phyloP scores from a whole-genome alignment of 805 yeast genomes.

The Jamesozyma piceae region DNA sequence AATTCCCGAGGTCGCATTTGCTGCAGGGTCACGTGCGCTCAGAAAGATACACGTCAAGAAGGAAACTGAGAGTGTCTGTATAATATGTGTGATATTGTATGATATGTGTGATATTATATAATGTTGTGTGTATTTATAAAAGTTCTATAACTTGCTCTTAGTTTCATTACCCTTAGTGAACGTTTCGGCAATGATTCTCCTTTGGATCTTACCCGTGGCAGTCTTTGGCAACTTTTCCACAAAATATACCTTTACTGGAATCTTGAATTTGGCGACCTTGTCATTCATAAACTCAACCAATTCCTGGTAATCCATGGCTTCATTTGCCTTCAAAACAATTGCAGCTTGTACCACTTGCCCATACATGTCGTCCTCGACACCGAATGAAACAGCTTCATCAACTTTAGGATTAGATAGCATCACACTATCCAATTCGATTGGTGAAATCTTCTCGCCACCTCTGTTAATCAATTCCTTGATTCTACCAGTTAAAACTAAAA shows the following conservation, averaged over 20 bases:
- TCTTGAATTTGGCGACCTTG: slow-evolving; percentile 47
- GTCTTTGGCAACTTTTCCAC: slow-evolving; percentile 61
- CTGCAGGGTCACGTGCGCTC: too few relatives aligned
- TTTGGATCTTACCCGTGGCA: slow-evolving; percentile 69
- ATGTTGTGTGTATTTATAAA: not conserved
- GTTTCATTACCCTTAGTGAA: slow-evolving; percentile 25
- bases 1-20: too few relatives aligned
- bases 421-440: slow-evolving; percentile 57
- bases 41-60: too few relatives aligned
- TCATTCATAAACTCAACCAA: slow-evolving; percentile 37
- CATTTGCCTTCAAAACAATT: slow-evolving; percentile 43
- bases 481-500: slow-evolving; percentile 56
- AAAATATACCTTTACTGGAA: slow-evolving; percentile 50
- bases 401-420: slow-evolving; percentile 54
- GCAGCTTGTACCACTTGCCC: slow-evolving; percentile 70
- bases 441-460: slow-evolving; percentile 72
- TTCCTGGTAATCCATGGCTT: slow-evolving; percentile 34
- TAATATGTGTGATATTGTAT: too few relatives aligned
- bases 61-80: too few relatives aligned
- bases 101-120: too few relatives aligned
- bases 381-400: slow-evolving; percentile 62
- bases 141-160: slow-evolving; percentile 12
- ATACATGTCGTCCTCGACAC: slow-evolving; percentile 55
- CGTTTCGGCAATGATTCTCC: slow-evolving; percentile 52
- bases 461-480: slow-evolving; percentile 66